These are phyloP conservation scores for Paecilomyces sp. DNA, from an alignment of 2,329 filamentous ascomycete species.

Conservation along the genomic window DNA sequence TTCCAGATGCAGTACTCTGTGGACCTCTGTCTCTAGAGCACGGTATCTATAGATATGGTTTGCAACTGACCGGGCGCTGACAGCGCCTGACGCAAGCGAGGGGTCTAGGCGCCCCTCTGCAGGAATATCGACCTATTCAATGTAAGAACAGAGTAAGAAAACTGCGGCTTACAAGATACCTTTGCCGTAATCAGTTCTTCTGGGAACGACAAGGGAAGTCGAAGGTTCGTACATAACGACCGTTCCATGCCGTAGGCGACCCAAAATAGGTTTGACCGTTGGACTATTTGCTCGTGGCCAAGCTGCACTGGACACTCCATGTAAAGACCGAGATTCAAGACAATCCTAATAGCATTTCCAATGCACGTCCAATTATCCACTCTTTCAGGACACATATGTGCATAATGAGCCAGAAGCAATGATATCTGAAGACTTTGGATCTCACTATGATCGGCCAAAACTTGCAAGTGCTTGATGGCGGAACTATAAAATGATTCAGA, in stretches of 20 bases:
- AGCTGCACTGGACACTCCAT: not conserved
- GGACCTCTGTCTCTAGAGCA: slow-evolving; percentile 8
- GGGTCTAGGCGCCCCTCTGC: not conserved
- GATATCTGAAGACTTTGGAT: slow-evolving; percentile 6
- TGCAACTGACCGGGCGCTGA: slow-evolving; percentile 7
- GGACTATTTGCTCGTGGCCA: not conserved
- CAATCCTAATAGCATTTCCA: slow-evolving; percentile 1
- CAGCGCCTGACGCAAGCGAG: not conserved
- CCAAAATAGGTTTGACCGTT: slow-evolving; percentile 3
- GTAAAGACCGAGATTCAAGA: not conserved
- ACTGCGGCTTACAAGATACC: not conserved
- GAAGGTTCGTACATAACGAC: slow-evolving; percentile 3
- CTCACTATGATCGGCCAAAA: not conserved
- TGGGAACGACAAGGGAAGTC: slow-evolving; percentile 2
- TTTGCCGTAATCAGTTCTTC: slow-evolving; percentile 2
- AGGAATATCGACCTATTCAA: not conserved
- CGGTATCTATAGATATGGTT: slow-evolving; percentile 10
- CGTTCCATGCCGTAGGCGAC: slow-evolving; percentile 5
- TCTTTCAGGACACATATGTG: not conserved
- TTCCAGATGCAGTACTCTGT: slow-evolving; percentile 9
- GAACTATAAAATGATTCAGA: slow-evolving; percentile 6
- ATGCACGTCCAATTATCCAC: slow-evolving; percentile 4
- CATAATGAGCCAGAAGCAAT: slow-evolving; percentile 5
- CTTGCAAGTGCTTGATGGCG: slow-evolving; percentile 4
- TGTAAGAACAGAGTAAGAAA: not conserved